These are phyloP conservation scores for Micractinium sp. DNA, from an alignment of 139 green algal genomes.

Conservation along the genomic window DNA sequence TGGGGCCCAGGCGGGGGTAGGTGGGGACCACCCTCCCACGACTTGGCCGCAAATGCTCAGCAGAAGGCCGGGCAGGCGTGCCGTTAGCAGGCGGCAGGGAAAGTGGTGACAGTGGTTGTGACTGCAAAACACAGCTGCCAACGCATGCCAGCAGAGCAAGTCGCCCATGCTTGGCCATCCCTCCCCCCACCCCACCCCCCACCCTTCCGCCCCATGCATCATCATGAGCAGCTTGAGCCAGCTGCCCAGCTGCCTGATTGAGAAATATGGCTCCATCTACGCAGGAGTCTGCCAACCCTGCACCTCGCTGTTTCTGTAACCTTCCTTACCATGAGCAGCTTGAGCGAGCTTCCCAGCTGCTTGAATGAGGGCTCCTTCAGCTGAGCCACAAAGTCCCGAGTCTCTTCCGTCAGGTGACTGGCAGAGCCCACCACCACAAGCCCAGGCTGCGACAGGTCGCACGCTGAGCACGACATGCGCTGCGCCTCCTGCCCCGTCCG, in stretches of 20 bases:
- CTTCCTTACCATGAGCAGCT: constrained; percentile 84
- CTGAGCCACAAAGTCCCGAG: constrained; percentile 75
- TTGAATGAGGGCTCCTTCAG: constrained; percentile 73
- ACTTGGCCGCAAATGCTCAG: too few species aligned
- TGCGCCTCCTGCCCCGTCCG: constrained; percentile 20
- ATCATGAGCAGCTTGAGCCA: constrained; percentile 87
- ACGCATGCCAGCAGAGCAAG: too few species aligned
- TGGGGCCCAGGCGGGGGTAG: too few species aligned
- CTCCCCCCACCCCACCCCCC: neutral
- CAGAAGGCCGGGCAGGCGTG: too few species aligned
- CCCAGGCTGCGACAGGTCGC: constrained; percentile 44
- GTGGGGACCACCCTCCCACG: too few species aligned
- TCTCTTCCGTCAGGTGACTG: constrained; percentile 70
- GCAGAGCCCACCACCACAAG: constrained; percentile 67
- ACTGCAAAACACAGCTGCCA: too few species aligned
- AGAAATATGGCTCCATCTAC: neutral
- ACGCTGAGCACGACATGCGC: constrained; percentile 52
- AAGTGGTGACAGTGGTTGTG: too few species aligned
- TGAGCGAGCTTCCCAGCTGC: constrained; percentile 81
- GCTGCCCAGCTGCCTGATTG: constrained; percentile 76
- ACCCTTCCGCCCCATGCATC: neutral
- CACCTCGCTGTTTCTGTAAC: too few species aligned
- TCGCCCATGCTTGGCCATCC: neutral
- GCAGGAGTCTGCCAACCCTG: too few species aligned
- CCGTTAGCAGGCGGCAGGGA: too few species aligned